Conservation (phyloP, 164 flowering plant species). For the Berberis vulgaris region DNA sequence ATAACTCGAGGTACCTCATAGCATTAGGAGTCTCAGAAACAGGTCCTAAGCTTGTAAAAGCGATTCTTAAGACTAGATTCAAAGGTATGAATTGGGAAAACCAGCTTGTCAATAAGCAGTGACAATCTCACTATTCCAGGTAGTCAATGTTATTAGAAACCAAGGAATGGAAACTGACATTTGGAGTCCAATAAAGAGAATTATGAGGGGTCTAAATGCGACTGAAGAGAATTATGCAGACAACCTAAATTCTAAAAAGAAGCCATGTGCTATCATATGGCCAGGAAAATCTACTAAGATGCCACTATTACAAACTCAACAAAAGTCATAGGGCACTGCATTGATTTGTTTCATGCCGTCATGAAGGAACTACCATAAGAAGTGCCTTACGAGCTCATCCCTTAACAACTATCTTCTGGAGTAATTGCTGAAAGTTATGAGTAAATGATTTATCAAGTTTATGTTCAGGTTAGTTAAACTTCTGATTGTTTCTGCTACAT, state of each 20-base stretch:
- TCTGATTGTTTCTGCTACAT: not conserved
- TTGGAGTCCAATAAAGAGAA: slow-evolving; percentile 27
- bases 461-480: slow-evolving; percentile 20
- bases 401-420: slow-evolving; percentile 23
- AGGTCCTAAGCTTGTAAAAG: slow-evolving; percentile 22
- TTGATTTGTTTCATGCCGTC: slow-evolving; percentile 4
- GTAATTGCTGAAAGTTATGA: slow-evolving; percentile 21
- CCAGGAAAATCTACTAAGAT: slow-evolving; percentile 28
- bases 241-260: slow-evolving; percentile 4
- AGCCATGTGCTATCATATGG: slow-evolving; percentile 31
- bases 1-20: slow-evolving; percentile 12
- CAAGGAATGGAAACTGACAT: slow-evolving; percentile 18
- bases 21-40: slow-evolving; percentile 20
- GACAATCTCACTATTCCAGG: slow-evolving; percentile 20
- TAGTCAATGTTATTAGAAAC: slow-evolving; percentile 30
- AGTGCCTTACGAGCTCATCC: slow-evolving; percentile 30
- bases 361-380: slow-evolving; percentile 15
- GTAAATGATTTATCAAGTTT: slow-evolving; percentile 33
- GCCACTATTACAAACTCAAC: slow-evolving; percentile 14
- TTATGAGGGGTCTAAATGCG: slow-evolving; percentile 6
- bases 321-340: slow-evolving; percentile 4
- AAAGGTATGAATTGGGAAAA: slow-evolving; percentile 31
- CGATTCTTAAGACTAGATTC: slow-evolving; percentile 14
- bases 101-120: slow-evolving; percentile 27
- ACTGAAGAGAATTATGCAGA: not conserved